Percentiles rank a stretch among this genome's conserved stretches.
Conservation (phyloP, 441 rosid species). For the Croton laevigatus region DNA sequence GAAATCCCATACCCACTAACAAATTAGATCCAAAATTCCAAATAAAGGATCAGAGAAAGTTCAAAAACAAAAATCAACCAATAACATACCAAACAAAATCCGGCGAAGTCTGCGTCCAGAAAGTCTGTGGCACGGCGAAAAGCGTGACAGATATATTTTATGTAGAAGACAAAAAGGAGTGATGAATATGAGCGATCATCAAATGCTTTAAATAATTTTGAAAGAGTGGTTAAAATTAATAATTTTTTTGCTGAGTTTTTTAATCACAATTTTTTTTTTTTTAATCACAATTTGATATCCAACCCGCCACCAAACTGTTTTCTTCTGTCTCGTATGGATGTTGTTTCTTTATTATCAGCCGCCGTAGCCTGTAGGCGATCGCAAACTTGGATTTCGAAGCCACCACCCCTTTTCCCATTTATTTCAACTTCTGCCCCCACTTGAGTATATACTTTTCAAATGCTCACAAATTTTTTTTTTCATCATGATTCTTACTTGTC, state of each 20-base stretch:
- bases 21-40: slow-evolving; percentile 14
- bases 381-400: background rate
- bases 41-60: background rate
- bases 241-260: no score
- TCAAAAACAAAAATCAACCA: background rate
- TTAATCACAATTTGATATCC: no score
- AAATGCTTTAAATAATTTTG: background rate
- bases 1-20: background rate
- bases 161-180: background rate
- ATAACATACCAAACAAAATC: slow-evolving; percentile 4
- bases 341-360: background rate
- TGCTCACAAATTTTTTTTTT: background rate
- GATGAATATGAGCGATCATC: background rate
- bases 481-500: no score
- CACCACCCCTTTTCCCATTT: background rate
- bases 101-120: background rate
- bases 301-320: background rate
- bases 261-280: no score
- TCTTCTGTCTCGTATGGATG: background rate
- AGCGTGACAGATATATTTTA: background rate
- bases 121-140: background rate
- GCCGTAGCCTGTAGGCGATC: background rate
- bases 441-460: background rate
- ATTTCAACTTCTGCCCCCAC: slow-evolving; percentile 5
- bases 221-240: background rate